Base-by-base conservation (phyloP, 495 filamentous ascomycete species). In the Penicillium pulvis region DNA sequence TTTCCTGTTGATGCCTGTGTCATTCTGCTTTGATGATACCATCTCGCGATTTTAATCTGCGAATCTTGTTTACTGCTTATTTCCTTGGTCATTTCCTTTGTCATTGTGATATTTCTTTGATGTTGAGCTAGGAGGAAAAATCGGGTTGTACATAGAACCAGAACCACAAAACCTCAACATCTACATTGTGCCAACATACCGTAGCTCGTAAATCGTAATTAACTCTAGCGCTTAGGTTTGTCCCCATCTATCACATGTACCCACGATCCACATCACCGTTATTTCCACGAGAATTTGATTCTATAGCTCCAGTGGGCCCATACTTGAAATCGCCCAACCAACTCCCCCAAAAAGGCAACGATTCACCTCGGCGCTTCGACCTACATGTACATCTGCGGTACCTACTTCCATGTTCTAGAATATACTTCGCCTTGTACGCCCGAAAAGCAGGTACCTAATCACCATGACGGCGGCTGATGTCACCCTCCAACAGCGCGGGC, bases 11-110 rank as follows among this genome's bases (percentile, higher is more conserved):
- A 67, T 62, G 66, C 62, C 65, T 36, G 63, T 64, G 68, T 72
- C 68, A 62, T 64, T 66, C 65, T 71, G 68, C 61, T 71, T 70
- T 61, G 63, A 70, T 76, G 74, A 77, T 77, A 77, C 75, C 75
- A 77, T 77, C 71, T 69, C 65, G 75, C 74, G 74, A 69, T 65
- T 69, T 16, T 46, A 52, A 14, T 45, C 42, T 51, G 26, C 39
- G 35, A 24, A 20, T 44, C 8, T 35, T 43, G 51, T 44, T 53
- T 42, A 20, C 12, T 42, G 8, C 44, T 53, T 47, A 16, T 46
- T 45, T 33, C 53, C 23, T 55, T 20, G 23, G 26, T 55, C 30
- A 45, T 47, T 55, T 3, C 42, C 42, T 46, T 55, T 55, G 24
- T 47, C 14, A 36, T 51, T 52, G 20, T 23, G 17, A 35, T 53